Percentiles rank a stretch among this genome's conserved stretches.
Evolutionary conservation across 768 basidiomycete species (phyloP).

Genomic region (Leccinum longicurvipes): DNA sequence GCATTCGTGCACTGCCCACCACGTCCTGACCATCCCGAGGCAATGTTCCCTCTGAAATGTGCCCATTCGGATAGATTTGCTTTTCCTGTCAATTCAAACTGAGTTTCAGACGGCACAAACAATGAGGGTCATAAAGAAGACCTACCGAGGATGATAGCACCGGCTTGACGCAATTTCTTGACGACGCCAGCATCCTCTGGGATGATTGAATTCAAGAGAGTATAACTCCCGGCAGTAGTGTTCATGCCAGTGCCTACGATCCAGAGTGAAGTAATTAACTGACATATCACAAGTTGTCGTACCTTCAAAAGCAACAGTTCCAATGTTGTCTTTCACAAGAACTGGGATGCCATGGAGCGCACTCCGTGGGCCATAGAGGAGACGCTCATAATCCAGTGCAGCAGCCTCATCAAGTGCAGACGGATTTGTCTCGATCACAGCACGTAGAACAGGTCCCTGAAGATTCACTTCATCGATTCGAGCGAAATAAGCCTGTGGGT

Average conservation of each 20-base stretch:
- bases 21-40: conserved; percentile 58
- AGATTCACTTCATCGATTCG: conserved; percentile 44
- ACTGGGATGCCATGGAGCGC: conserved; percentile 39
- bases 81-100: conserved; percentile 37
- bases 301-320: conserved; percentile 31
- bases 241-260: conserved; percentile 38
- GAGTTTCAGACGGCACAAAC: too few relatives aligned
- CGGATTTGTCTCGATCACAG: conserved; percentile 40
- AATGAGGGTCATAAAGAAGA: not conserved
- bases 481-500: conserved; percentile 37
- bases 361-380: conserved; percentile 26
- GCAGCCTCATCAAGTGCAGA: conserved; percentile 36
- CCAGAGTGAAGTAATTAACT: not conserved
- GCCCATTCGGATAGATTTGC: conserved; percentile 56
- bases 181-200: conserved; percentile 35
- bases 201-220: conserved; percentile 33
- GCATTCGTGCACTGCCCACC: conserved; percentile 49
- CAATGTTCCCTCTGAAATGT: conserved; percentile 42
- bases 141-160: conserved; percentile 34
- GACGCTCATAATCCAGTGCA: conserved; percentile 33
- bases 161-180: conserved; percentile 30
- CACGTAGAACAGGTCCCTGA: conserved; percentile 35
- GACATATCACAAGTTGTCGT: not conserved
- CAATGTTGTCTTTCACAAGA: conserved; percentile 35
- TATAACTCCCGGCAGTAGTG: conserved; percentile 39